These are phyloP conservation scores for Hypoxylon intermedium DNA, from an alignment of 495 filamentous ascomycete species.

Conservation along the genomic window DNA sequence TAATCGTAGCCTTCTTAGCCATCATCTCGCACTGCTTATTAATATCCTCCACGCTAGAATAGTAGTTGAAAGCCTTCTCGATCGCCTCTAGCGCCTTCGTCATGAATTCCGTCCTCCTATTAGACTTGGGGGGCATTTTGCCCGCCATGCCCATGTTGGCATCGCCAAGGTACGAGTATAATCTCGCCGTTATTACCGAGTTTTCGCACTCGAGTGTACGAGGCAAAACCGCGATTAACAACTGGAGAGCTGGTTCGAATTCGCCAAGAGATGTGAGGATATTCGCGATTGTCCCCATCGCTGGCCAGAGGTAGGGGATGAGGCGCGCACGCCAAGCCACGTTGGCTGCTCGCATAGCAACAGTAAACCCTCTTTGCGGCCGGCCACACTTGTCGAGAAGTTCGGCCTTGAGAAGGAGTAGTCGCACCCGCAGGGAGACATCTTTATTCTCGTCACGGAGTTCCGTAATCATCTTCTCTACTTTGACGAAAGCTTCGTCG, in stretches of 20 bases:
- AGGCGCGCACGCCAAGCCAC: slow-evolving; percentile 76
- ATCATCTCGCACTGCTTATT: slow-evolving; percentile 81
- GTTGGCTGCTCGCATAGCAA: slow-evolving; percentile 79
- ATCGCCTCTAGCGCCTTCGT: slow-evolving; percentile 70
- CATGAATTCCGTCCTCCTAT: slow-evolving; percentile 64
- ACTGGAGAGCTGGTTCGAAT: slow-evolving; percentile 69
- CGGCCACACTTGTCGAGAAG: slow-evolving; percentile 74
- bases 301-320: slow-evolving; percentile 77
- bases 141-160: slow-evolving; percentile 84
- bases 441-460: slow-evolving; percentile 77
- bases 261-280: slow-evolving; percentile 77
- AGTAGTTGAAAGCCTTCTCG: slow-evolving; percentile 69
- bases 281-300: slow-evolving; percentile 70
- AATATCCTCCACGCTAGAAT: slow-evolving; percentile 75
- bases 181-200: slow-evolving; percentile 65
- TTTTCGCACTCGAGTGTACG: slow-evolving; percentile 80
- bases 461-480: slow-evolving; percentile 70
- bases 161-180: slow-evolving; percentile 81
- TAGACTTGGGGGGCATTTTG: slow-evolving; percentile 40
- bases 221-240: slow-evolving; percentile 80
- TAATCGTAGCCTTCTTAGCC: slow-evolving; percentile 83
- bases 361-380: slow-evolving; percentile 81
- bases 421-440: slow-evolving; percentile 72
- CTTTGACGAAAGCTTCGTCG: slow-evolving; percentile 66
- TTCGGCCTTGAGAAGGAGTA: slow-evolving; percentile 78